Percentiles rank a stretch among this genome's conserved stretches.
Conservation (phyloP, 2,329 filamentous ascomycete species). For the Trichoderma afroharzianum region DNA sequence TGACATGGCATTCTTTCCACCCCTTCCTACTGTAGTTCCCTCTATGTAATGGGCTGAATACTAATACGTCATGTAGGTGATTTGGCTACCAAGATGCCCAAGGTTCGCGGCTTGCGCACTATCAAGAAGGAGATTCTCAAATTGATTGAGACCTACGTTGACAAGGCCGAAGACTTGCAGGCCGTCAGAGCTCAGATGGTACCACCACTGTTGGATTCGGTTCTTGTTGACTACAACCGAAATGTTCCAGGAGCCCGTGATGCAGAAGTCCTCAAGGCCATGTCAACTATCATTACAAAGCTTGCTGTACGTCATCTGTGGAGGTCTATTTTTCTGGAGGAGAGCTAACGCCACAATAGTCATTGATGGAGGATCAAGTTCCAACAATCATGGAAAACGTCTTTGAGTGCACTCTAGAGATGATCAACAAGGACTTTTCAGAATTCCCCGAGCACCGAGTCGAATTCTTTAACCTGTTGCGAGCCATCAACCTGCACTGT, state of each 20-base stretch:
- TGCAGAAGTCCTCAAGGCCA: conserved; percentile 93
- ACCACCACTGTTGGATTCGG: conserved; percentile 89
- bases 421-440: conserved; percentile 99
- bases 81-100: conserved; percentile 95
- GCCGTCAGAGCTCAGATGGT: conserved; percentile 93
- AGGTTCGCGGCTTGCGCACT: conserved; percentile 87
- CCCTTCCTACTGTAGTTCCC: background rate
- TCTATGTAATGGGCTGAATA: background rate
- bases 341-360: conserved; percentile 43
- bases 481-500: conserved; percentile 95
- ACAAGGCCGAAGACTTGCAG: conserved; percentile 94
- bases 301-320: conserved; percentile 72
- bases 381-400: conserved; percentile 97
- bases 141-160: conserved; percentile 95
- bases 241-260: conserved; percentile 95
- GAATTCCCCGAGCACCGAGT: conserved; percentile 98
- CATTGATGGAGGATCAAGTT: conserved; percentile 96
- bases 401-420: conserved; percentile 96
- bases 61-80: conserved; percentile 53
- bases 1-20: background rate
- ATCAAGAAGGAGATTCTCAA: conserved; percentile 99
- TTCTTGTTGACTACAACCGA: conserved; percentile 92
- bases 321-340: background rate
- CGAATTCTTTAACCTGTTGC: conserved; percentile 97
- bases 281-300: conserved; percentile 96